These are phyloP conservation scores for Oropetium thomaeum DNA, from an alignment of 176 grass and related monocot species.

Conservation along the genomic window DNA sequence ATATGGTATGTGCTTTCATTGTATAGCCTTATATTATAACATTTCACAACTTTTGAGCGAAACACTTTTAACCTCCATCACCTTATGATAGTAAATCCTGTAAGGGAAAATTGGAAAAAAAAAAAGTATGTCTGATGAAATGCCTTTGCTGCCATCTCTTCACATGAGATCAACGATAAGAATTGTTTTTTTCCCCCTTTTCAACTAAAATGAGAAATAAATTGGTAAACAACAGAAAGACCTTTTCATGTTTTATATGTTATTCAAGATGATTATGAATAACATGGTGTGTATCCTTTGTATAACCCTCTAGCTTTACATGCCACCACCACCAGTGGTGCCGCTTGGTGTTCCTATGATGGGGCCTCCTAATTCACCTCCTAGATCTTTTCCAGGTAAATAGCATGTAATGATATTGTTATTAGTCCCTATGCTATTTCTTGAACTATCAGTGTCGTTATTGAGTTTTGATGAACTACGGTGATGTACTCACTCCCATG, in stretches of 20 bases:
- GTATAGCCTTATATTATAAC: neutral
- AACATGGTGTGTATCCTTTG: conserved; percentile 8
- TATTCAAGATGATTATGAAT: neutral
- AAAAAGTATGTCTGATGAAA: neutral
- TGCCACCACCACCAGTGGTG: conserved; percentile 36
- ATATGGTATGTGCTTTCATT: conserved; percentile 38
- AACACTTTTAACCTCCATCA: neutral
- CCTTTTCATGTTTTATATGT: conserved; percentile 12
- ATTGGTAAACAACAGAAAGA: neutral
- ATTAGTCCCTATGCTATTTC: neutral
- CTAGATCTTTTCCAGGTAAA: conserved; percentile 47
- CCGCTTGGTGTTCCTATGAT: conserved; percentile 50
- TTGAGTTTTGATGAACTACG: neutral
- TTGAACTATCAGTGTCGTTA: neutral
- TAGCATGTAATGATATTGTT: neutral
- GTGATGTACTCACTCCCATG: conserved; percentile 1
- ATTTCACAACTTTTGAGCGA: conserved; percentile 6
- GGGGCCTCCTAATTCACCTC: conserved; percentile 33
- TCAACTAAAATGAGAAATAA: neutral
- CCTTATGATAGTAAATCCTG: neutral
- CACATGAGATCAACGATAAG: neutral
- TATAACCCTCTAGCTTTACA: conserved; percentile 44
- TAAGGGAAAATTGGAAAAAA: neutral
- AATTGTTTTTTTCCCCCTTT: neutral
- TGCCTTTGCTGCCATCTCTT: neutral